Percentiles rank a stretch among this genome's conserved stretches.
phyloP scores from a whole-genome alignment of 805 yeast species.

The Brettanomyces naardenensis region DNA sequence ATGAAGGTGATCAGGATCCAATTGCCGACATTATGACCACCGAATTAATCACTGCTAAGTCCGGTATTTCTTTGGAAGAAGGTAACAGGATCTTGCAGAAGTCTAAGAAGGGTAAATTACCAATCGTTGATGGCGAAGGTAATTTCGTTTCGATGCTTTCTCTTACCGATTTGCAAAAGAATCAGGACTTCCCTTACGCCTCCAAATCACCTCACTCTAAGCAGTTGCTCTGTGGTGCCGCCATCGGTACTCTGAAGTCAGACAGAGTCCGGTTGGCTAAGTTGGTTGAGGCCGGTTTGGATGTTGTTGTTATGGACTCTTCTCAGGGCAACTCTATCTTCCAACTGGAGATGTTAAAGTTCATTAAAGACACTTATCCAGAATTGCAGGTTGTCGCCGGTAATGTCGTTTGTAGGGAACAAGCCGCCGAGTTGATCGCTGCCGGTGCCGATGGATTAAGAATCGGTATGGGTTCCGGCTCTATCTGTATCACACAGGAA shows the following conservation, averaged over 20 bases:
- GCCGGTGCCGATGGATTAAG: constrained; percentile 98
- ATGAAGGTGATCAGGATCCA: constrained; percentile 55
- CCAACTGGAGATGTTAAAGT: constrained; percentile 90
- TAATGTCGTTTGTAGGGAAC: constrained; percentile 98
- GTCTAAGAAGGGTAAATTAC: constrained; percentile 96
- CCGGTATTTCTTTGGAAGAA: constrained; percentile 73
- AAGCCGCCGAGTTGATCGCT: constrained; percentile 88
- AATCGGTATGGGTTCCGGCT: constrained; percentile 99
- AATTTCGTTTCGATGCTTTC: constrained; percentile 82
- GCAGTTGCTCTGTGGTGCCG: constrained; percentile 98
- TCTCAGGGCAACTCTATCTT: constrained; percentile 95
- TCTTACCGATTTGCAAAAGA: constrained; percentile 95
- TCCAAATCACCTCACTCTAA: constrained; percentile 89
- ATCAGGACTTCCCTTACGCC: constrained; percentile 87
- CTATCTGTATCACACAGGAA: constrained; percentile 98
- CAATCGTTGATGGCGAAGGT: constrained; percentile 74
- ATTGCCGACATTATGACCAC: constrained; percentile 85
- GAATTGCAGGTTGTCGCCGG: constrained; percentile 90
- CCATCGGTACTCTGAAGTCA: constrained; percentile 88
- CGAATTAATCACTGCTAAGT: constrained; percentile 73
- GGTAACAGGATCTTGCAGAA: constrained; percentile 88
- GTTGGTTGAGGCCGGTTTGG: constrained; percentile 93
- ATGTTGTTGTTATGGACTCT: constrained; percentile 91
- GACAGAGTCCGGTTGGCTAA: constrained; percentile 78
- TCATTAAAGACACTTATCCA: constrained; percentile 78